These are phyloP conservation scores for Kwoniella botswanensis DNA, from an alignment of 768 basidiomycete species.

Conservation along the genomic window DNA sequence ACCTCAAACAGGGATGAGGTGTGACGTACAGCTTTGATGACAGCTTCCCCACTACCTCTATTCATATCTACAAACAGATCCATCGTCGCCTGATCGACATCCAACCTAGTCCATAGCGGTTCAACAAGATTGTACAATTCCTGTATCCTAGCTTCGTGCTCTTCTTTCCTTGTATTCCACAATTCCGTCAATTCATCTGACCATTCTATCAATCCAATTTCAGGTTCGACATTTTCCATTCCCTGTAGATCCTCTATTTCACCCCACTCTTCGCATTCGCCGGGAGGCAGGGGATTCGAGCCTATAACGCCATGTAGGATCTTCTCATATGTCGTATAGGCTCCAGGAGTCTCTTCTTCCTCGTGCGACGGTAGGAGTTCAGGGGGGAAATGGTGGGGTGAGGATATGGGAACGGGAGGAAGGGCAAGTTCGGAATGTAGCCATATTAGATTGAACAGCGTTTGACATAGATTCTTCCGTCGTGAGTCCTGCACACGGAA, in stretches of 20 bases:
- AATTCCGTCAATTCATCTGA: conserved; percentile 64
- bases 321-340: conserved; percentile 60
- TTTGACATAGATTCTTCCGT: conserved; percentile 38
- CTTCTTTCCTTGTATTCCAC: conserved; percentile 74
- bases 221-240: conserved; percentile 79
- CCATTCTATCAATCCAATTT: conserved; percentile 74
- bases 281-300: conserved; percentile 23
- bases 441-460: conserved; percentile 45
- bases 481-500: conserved; percentile 32
- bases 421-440: conserved; percentile 44
- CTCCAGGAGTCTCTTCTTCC: conserved; percentile 38
- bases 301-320: conserved; percentile 69
- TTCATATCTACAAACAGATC: conserved; percentile 88
- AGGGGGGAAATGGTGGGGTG: conserved; percentile 40
- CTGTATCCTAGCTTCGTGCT: conserved; percentile 83
- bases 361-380: conserved; percentile 38
- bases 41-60: conserved; percentile 78
- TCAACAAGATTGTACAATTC: conserved; percentile 92
- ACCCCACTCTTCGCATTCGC: conserved; percentile 20
- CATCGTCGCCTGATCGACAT: conserved; percentile 77
- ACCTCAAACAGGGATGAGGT: background rate
- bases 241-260: conserved; percentile 61
- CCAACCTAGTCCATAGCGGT: conserved; percentile 84
- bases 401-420: conserved; percentile 39
- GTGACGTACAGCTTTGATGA: conserved; percentile 66